Evolutionary conservation across 179 eudicot species (phyloP).

Genomic region (Silene vulgaris): DNA sequence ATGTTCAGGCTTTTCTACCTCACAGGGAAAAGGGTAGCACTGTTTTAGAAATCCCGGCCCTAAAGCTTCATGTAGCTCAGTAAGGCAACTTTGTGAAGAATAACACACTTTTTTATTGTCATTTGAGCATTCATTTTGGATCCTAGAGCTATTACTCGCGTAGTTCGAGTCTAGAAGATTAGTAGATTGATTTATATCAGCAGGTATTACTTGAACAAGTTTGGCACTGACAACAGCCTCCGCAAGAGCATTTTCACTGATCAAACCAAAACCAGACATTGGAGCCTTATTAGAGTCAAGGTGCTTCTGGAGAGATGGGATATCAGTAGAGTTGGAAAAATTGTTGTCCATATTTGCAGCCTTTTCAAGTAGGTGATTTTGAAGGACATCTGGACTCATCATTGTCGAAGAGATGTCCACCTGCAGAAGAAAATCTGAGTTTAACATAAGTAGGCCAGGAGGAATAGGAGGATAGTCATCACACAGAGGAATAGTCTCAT

Average conservation of each 20-base stretch:
- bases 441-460: constrained; percentile 13
- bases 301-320: constrained; percentile 29
- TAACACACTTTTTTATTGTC: constrained; percentile 16
- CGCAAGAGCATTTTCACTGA: constrained; percentile 22
- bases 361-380: constrained; percentile 28
- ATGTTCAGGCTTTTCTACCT: constrained; percentile 32
- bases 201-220: constrained; percentile 31
- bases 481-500: constrained; percentile 18
- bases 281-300: constrained; percentile 22
- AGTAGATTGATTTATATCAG: constrained; percentile 26
- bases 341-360: constrained; percentile 26
- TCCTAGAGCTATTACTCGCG: constrained; percentile 19
- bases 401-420: constrained; percentile 34
- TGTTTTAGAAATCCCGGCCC: constrained; percentile 55
- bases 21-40: constrained; percentile 33
- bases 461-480: not conserved
- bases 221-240: constrained; percentile 29
- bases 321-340: constrained; percentile 23
- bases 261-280: constrained; percentile 23
- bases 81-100: constrained; percentile 29
- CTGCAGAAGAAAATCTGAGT: constrained; percentile 33
- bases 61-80: constrained; percentile 75
- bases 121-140: constrained; percentile 15
- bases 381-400: constrained; percentile 35
- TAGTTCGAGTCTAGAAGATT: constrained; percentile 15